Evolutionary conservation across 345 rosid genomes (phyloP).

Genomic region (Viola odorata): DNA sequence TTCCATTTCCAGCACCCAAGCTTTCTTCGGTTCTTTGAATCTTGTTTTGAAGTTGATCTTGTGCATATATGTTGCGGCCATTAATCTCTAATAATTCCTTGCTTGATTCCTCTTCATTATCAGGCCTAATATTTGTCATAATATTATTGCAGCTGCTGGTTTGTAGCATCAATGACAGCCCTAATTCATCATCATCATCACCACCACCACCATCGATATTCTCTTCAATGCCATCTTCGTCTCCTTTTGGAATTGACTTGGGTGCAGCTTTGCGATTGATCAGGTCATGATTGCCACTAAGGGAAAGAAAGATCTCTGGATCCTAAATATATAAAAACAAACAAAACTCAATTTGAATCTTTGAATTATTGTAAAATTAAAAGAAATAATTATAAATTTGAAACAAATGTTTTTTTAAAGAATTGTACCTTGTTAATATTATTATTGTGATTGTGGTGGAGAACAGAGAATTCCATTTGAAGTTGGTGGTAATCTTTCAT

Average conservation of each 20-base stretch:
- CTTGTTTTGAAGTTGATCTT: constrained; percentile 13
- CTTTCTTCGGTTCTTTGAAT: constrained; percentile 22
- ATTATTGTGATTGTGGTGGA: constrained; percentile 34
- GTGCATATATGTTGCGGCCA: no score
- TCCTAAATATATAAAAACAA: constrained; percentile 17
- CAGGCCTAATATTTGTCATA: not conserved
- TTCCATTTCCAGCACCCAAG: constrained; percentile 24
- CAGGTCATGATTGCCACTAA: constrained; percentile 12
- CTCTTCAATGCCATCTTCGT: not conserved
- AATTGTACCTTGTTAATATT: constrained; percentile 15
- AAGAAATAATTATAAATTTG: not conserved
- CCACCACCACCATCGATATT: not conserved
- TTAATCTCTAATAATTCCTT: constrained; percentile 8
- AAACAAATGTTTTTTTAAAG: not conserved
- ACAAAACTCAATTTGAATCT: not conserved
- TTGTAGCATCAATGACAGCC: constrained; percentile 44
- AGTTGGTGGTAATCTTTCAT: constrained; percentile 52
- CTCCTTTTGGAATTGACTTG: constrained; percentile 7
- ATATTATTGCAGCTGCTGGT: not conserved
- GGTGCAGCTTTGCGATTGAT: not conserved
- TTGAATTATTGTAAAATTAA: not conserved
- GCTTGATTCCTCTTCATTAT: constrained; percentile 1
- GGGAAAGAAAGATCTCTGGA: constrained; percentile 32
- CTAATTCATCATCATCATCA: constrained; percentile 34
- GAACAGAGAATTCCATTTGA: constrained; percentile 32